Percentiles rank a stretch among this genome's conserved stretches.
These are phyloP conservation scores for Shiraia bambusicola DNA, from an alignment of 2,329 filamentous ascomycete species.

Conservation along the genomic window DNA sequence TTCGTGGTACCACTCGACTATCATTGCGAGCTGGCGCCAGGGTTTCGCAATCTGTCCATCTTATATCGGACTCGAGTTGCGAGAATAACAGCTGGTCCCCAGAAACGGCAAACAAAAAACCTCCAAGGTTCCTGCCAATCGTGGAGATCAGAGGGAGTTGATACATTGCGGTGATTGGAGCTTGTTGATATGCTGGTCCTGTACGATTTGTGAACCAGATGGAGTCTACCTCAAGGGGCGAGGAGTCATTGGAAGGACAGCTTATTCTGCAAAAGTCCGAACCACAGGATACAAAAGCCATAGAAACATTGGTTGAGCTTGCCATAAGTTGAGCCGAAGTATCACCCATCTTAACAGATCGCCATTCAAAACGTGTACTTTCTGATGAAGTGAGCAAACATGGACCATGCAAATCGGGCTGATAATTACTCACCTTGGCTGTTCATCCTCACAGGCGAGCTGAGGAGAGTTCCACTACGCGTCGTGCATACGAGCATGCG, in stretches of 20 bases:
- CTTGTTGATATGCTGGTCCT: slow-evolving; percentile 34
- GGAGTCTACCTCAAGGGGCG: slow-evolving; percentile 30
- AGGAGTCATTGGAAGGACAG: slow-evolving; percentile 8
- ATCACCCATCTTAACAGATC: slow-evolving; percentile 24
- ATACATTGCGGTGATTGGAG: slow-evolving; percentile 32
- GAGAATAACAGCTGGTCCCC: slow-evolving; percentile 52
- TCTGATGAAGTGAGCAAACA: slow-evolving; percentile 6
- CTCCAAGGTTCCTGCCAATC: slow-evolving; percentile 43
- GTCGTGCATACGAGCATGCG: slow-evolving; percentile 39
- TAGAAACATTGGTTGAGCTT: slow-evolving; percentile 25
- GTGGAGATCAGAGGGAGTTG: slow-evolving; percentile 32
- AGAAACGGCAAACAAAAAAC: slow-evolving; percentile 52
- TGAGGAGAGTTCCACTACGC: slow-evolving; percentile 38
- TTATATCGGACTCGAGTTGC: slow-evolving; percentile 46
- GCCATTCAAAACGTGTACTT: slow-evolving; percentile 8
- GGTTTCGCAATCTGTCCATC: slow-evolving; percentile 9
- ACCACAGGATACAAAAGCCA: slow-evolving; percentile 44
- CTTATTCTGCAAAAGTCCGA: slow-evolving; percentile 41
- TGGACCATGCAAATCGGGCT: neutral
- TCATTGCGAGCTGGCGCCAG: slow-evolving; percentile 1
- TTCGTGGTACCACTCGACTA: slow-evolving; percentile 29
- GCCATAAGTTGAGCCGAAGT: slow-evolving; percentile 28
- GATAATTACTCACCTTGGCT: slow-evolving; percentile 8
- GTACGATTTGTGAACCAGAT: slow-evolving; percentile 42
- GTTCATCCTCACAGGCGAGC: slow-evolving; percentile 5